Conservation (phyloP, 805 yeast species). For the Blastobotrys americana region DNA sequence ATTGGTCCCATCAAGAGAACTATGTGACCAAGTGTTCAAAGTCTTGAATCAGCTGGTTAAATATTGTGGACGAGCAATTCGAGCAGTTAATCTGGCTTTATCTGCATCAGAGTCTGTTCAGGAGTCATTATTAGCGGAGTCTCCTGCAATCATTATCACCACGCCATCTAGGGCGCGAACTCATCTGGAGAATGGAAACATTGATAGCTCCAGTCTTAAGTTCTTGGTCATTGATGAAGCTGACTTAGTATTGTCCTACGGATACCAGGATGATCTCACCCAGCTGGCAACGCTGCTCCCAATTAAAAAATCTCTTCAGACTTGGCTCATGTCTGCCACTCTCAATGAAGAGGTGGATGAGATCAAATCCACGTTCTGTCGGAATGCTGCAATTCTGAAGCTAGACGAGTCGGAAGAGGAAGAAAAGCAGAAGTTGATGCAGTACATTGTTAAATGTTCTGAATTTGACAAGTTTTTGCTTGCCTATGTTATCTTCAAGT, state of each 20-base stretch:
- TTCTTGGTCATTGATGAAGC: constrained; percentile 91
- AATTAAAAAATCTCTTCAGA: constrained; percentile 58
- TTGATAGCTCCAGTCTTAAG: constrained; percentile 51
- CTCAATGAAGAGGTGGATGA: constrained; percentile 76
- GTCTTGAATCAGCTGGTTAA: constrained; percentile 62
- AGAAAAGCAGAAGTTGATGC: constrained; percentile 50
- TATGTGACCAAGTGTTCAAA: constrained; percentile 74
- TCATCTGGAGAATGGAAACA: constrained; percentile 36
- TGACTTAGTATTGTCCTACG: constrained; percentile 82
- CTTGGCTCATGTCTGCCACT: constrained; percentile 95
- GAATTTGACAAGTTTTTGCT: constrained; percentile 90
- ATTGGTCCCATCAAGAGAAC: constrained; percentile 88
- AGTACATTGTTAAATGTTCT: constrained; percentile 76
- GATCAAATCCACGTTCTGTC: constrained; percentile 71
- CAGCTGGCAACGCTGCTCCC: constrained; percentile 59
- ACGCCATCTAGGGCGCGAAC: constrained; percentile 77
- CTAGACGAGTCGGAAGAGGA: constrained; percentile 59
- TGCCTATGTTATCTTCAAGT: constrained; percentile 85
- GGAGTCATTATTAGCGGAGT: constrained; percentile 57
- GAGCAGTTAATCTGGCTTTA: constrained; percentile 59
- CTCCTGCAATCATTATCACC: constrained; percentile 75
- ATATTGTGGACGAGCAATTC: constrained; percentile 62
- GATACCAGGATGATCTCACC: constrained; percentile 78
- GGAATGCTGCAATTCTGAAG: constrained; percentile 71
- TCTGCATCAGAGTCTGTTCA: constrained; percentile 63